These are phyloP conservation scores for Corylus avellana DNA, from an alignment of 306 rosid genomes.

Conservation along the genomic window DNA sequence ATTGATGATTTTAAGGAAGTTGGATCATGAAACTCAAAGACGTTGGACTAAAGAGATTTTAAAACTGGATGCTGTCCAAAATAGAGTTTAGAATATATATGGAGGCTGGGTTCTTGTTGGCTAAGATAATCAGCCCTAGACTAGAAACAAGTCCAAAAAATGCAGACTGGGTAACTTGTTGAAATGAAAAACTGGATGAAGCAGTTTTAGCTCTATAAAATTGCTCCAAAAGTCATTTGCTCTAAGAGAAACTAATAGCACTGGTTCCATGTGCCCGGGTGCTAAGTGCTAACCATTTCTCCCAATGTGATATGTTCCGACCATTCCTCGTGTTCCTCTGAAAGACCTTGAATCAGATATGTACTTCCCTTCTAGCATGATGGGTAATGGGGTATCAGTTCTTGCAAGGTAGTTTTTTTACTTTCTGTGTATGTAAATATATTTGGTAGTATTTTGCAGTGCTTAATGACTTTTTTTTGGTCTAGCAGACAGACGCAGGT, in stretches of 20 bases:
- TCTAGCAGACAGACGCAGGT: background rate
- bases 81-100: background rate
- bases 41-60: background rate
- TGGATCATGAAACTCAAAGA: background rate
- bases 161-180: background rate
- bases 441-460: background rate
- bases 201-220: background rate
- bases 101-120: background rate
- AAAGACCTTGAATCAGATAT: background rate
- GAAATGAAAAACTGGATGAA: background rate
- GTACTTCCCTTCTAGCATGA: background rate
- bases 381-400: background rate
- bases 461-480: background rate
- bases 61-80: background rate
- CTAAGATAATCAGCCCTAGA: background rate
- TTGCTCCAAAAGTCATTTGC: background rate
- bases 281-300: background rate
- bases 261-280: background rate
- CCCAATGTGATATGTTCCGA: background rate
- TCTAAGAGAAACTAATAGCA: background rate
- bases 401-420: background rate
- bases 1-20: background rate
- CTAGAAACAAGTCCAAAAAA: background rate
- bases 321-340: background rate
- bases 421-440: background rate